These are phyloP conservation scores for Fomes fomentarius DNA, from an alignment of 1,284 basidiomycete species.

Conservation along the genomic window DNA sequence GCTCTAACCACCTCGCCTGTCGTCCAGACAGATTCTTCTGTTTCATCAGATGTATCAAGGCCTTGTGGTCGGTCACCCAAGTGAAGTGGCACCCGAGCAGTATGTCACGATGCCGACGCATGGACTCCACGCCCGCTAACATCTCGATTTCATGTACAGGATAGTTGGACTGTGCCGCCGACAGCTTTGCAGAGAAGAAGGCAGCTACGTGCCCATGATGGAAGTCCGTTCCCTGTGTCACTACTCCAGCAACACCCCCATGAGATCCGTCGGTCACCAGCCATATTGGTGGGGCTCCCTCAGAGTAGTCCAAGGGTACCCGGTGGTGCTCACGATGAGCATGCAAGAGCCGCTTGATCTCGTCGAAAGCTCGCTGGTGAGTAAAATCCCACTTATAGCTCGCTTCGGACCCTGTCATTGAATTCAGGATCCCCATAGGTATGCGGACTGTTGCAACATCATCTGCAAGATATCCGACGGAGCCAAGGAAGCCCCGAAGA, in stretches of 20 bases:
- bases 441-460: conserved; percentile 23
- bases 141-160: conserved; percentile 22
- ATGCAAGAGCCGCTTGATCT: conserved; percentile 25
- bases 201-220: conserved; percentile 15
- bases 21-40: conserved; percentile 27
- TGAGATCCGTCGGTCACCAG: conserved; percentile 21
- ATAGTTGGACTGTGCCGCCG: conserved; percentile 34
- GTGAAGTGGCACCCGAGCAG: conserved; percentile 25
- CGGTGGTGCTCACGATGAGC: conserved; percentile 20
- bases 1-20: conserved; percentile 19
- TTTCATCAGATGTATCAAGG: conserved; percentile 26
- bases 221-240: conserved; percentile 22
- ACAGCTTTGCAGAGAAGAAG: conserved; percentile 36
- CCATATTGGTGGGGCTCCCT: conserved; percentile 16
- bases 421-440: conserved; percentile 25
- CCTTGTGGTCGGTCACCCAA: conserved; percentile 31
- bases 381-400: conserved; percentile 23
- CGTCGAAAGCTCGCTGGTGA: conserved; percentile 32
- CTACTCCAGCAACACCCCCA: conserved; percentile 11
- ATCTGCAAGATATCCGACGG: conserved; percentile 20
- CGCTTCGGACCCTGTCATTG: conserved; percentile 16
- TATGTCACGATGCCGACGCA: conserved; percentile 31
- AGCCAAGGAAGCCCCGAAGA: conserved; percentile 24
- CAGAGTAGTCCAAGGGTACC: conserved; percentile 24
- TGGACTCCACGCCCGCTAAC: conserved; percentile 33